These are phyloP conservation scores for Arachis hypogaea DNA, from an alignment of 306 rosid species.

Conservation along the genomic window DNA sequence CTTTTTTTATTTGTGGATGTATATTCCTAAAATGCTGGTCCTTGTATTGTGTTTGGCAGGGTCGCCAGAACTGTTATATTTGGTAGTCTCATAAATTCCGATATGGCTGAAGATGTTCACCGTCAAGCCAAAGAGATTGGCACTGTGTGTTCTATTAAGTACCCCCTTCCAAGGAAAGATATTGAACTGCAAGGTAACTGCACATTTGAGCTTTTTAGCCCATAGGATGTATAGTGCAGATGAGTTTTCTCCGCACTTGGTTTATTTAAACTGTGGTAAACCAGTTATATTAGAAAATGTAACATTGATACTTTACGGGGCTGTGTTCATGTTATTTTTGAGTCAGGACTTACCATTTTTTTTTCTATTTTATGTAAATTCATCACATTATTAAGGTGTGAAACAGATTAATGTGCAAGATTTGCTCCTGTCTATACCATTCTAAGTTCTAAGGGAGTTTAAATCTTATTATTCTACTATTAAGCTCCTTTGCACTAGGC, in stretches of 20 bases:
- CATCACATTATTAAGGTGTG: constrained; percentile 5
- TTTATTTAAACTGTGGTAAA: constrained; percentile 28
- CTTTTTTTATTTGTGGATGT: neutral
- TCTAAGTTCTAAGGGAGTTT: constrained; percentile 9
- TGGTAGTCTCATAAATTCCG: constrained; percentile 76
- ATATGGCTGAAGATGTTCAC: constrained; percentile 81
- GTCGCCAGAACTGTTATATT: constrained; percentile 90
- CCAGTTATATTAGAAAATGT: constrained; percentile 7
- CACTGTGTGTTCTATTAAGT: constrained; percentile 68
- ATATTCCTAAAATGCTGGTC: constrained; percentile 24
- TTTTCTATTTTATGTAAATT: constrained; percentile 20
- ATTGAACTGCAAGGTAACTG: constrained; percentile 70
- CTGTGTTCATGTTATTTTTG: constrained; percentile 13
- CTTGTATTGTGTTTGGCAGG: constrained; percentile 54
- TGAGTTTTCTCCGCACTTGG: neutral
- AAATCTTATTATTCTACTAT: constrained; percentile 16
- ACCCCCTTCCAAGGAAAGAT: constrained; percentile 81
- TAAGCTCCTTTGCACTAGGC: neutral
- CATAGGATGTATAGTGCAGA: neutral
- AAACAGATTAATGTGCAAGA: constrained; percentile 7
- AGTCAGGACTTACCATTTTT: constrained; percentile 6
- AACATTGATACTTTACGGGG: neutral
- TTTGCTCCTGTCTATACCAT: constrained; percentile 6
- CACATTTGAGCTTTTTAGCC: constrained; percentile 30
- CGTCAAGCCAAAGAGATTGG: constrained; percentile 68